phyloP scores from a whole-genome alignment of 129 eudicot species.

The Helianthus tuberosus region DNA sequence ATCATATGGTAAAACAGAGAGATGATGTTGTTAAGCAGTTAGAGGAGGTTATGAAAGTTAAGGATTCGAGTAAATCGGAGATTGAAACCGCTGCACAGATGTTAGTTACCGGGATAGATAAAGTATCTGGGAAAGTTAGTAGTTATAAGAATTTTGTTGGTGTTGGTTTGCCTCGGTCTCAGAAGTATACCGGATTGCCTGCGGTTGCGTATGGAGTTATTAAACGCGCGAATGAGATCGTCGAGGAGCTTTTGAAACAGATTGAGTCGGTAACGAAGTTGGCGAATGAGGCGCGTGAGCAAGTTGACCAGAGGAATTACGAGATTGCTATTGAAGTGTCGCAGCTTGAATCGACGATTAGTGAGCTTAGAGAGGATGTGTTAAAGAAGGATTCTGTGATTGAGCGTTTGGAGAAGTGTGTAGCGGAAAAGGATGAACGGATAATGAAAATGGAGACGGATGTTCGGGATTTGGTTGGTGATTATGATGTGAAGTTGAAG shows the following conservation, averaged over 20 bases:
- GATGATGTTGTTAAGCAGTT: constrained; percentile 52
- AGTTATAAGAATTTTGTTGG: constrained; percentile 53
- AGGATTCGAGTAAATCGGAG: constrained; percentile 57
- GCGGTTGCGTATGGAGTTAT: constrained; percentile 89
- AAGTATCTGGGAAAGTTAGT: constrained; percentile 72
- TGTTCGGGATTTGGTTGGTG: constrained; percentile 37
- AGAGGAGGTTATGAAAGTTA: constrained; percentile 58
- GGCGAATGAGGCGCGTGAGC: constrained; percentile 69
- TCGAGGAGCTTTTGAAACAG: constrained; percentile 77
- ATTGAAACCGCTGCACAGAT: constrained; percentile 72
- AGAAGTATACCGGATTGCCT: constrained; percentile 73
- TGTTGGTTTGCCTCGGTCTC: constrained; percentile 79
- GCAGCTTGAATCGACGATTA: constrained; percentile 72
- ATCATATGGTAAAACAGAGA: constrained; percentile 41
- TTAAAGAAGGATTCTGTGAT: constrained; percentile 48
- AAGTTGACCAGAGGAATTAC: constrained; percentile 73
- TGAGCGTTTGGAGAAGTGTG: constrained; percentile 48
- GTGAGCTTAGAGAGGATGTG: constrained; percentile 68
- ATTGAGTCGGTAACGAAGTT: constrained; percentile 51
- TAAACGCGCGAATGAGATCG: constrained; percentile 81
- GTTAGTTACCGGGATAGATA: constrained; percentile 78
- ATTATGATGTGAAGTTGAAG: constrained; percentile 51
- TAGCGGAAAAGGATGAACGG: constrained; percentile 54
- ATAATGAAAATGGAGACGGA: constrained; percentile 56
- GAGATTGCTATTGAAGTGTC: constrained; percentile 93